Conservation (phyloP, 768 basidiomycete genomes). For the Boletus speciosus region DNA sequence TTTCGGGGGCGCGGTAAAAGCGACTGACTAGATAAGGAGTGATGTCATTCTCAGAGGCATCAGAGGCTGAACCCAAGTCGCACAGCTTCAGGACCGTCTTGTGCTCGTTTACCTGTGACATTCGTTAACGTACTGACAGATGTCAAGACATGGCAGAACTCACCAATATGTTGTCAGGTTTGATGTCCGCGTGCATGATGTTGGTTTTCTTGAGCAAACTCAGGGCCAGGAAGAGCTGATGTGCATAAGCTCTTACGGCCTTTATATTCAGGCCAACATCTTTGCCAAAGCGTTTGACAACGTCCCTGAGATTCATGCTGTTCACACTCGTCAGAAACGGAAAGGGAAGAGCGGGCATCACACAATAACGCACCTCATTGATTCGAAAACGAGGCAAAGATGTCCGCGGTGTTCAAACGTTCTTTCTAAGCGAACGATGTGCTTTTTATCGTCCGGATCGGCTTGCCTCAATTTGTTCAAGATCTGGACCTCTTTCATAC, state of each 20-base stretch:
- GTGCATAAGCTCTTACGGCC: slow-evolving; percentile 98
- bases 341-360: slow-evolving; percentile 1
- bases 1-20: slow-evolving; percentile 98
- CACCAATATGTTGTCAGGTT: slow-evolving; percentile 96
- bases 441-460: slow-evolving; percentile 96
- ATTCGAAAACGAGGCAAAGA: slow-evolving; percentile 94
- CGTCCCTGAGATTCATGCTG: slow-evolving; percentile 97
- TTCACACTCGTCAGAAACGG: slow-evolving; percentile 9
- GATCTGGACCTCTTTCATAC: slow-evolving; percentile 87
- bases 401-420: slow-evolving; percentile 98
- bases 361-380: slow-evolving; percentile 61
- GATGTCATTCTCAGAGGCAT: slow-evolving; percentile 92
- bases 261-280: slow-evolving; percentile 94
- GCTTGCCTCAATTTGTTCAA: slow-evolving; percentile 82
- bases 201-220: slow-evolving; percentile 83
- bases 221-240: slow-evolving; percentile 89
- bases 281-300: slow-evolving; percentile 97
- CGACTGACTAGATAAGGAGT: slow-evolving; percentile 97
- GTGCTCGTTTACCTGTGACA: slow-evolving; percentile 80
- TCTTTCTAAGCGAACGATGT: slow-evolving; percentile 86
- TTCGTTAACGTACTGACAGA: slow-evolving; percentile 15
- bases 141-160: slow-evolving; percentile 28
- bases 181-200: slow-evolving; percentile 98
- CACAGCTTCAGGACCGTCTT: slow-evolving; percentile 93
- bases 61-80: slow-evolving; percentile 95